These are phyloP conservation scores for Ambispora gerdemannii DNA, from an alignment of 192 early-diverging fungal genomes.

Conservation along the genomic window DNA sequence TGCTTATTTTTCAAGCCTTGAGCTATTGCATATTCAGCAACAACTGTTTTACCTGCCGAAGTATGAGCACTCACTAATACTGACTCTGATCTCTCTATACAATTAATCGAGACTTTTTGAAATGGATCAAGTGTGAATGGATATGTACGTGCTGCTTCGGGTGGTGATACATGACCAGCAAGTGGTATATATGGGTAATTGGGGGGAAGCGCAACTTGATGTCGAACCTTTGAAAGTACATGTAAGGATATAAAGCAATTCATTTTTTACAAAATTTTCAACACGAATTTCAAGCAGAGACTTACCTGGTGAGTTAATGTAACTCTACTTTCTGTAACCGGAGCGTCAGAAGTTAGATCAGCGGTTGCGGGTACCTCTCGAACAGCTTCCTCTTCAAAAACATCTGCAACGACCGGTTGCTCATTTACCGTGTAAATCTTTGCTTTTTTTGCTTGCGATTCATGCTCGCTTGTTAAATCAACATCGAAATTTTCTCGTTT, in stretches of 20 bases:
- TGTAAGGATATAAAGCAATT: not conserved
- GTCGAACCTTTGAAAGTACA: slow-evolving; percentile 66
- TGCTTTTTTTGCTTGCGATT: not conserved
- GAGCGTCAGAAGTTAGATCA: not conserved
- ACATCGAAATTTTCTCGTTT: not conserved
- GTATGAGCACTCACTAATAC: slow-evolving; percentile 97
- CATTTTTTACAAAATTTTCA: not conserved
- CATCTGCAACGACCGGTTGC: slow-evolving; percentile 27
- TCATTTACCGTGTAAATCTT: not conserved
- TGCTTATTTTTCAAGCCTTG: slow-evolving; percentile 83
- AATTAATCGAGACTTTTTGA: slow-evolving; percentile 82
- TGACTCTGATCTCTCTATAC: slow-evolving; percentile 87
- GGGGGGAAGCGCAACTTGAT: slow-evolving; percentile 91
- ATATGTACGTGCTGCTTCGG: slow-evolving; percentile 79
- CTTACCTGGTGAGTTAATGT: slow-evolving; percentile 34
- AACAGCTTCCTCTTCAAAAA: slow-evolving; percentile 29
- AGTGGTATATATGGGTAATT: slow-evolving; percentile 85
- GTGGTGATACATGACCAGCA: slow-evolving; percentile 76
- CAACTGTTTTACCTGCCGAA: slow-evolving; percentile 96
- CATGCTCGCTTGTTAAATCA: not conserved
- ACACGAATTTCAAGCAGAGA: not conserved
- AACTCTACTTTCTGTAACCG: slow-evolving; percentile 12
- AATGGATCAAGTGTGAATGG: slow-evolving; percentile 95
- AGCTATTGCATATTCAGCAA: slow-evolving; percentile 99
- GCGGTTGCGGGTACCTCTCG: slow-evolving; percentile 30